Base-by-base conservation (phyloP, 345 rosid species). In the Sonneratia caseolaris region DNA sequence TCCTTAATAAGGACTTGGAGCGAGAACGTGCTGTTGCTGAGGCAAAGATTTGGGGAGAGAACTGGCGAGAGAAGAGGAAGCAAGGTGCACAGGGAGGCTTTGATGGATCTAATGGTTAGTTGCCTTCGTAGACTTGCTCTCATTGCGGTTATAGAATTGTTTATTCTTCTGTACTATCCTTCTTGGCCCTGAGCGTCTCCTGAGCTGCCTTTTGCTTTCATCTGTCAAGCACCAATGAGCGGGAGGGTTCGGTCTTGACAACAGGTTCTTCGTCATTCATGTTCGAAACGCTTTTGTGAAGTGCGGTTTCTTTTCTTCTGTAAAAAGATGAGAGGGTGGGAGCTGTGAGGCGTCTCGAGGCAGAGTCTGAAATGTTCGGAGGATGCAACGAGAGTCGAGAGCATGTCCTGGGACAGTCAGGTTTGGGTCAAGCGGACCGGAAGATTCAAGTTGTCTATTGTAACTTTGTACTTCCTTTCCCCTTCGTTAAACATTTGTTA, bases 1-100 rank as follows among this genome's bases (percentile, higher is more conserved):
- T 87, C 47, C 69, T 84, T 74, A 88, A 86, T 83, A 66, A 93
- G 71, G 96, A 90, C 74, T 80, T 87, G 61, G 91, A 94, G 35
- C 88, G 99, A 67, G 97, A 95, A 76, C 83, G 90, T 19, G 97
- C 96, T 13, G 98, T 96, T 69, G 99, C 98, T 0, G 99, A 96
- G 77, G 98, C 99, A 49, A 96, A 90, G 80, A 89, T 85, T 94
- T 96, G 98, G 99, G 99, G 97, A 6, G 97, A 91, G 79, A 95
- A 91, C 71, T 87, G 77, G 86, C 79, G 99, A 78, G 99, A 92
- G 75, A 90, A 95, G 82, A 83, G 94, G 72, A 74, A 94, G 81
- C 98, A 84, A 68, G 84, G 69, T 15, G 91, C 88, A 67, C 89
- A 80, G 69, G 97, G 86, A 66, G 81, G 90, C 72, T 85, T 76